These are phyloP conservation scores for Talinum fruticosum DNA, from an alignment of 148 eudicot genomes.

Conservation along the genomic window DNA sequence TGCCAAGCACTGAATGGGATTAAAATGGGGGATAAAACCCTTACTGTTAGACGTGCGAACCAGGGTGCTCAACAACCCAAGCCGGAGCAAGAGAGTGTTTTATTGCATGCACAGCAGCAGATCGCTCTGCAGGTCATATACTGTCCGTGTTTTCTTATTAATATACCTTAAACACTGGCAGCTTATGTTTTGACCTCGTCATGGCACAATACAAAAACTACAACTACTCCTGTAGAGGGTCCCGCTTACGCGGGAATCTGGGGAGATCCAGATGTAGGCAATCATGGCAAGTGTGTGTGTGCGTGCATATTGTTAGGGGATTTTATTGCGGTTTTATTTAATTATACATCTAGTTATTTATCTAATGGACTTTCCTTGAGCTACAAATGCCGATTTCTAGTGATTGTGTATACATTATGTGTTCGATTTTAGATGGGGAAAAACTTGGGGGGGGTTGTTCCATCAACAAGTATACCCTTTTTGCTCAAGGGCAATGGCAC, in stretches of 20 bases:
- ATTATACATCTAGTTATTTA: too few species aligned
- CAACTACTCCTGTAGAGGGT: too few species aligned
- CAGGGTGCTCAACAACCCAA: conserved; percentile 82
- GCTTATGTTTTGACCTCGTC: too few species aligned
- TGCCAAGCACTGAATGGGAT: conserved; percentile 96
- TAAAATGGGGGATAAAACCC: conserved; percentile 91
- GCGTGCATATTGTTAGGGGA: too few species aligned
- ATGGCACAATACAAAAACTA: too few species aligned
- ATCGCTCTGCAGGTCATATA: conserved; percentile 73
- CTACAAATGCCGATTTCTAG: neutral
- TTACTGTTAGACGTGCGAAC: conserved; percentile 95
- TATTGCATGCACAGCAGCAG: conserved; percentile 91
- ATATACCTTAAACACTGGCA: neutral
- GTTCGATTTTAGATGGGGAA: neutral
- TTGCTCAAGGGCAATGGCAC: neutral
- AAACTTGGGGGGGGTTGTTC: too few species aligned
- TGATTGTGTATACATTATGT: neutral
- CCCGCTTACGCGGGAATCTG: too few species aligned
- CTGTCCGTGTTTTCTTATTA: neutral
- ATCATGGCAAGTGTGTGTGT: too few species aligned
- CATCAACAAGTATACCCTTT: neutral
- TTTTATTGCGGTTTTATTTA: too few species aligned
- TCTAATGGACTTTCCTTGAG: neutral
- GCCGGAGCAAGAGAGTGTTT: conserved; percentile 92
- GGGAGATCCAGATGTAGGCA: too few species aligned